Evolutionary conservation across 306 rosid species (phyloP).

Genomic region (Urtica urens): DNA sequence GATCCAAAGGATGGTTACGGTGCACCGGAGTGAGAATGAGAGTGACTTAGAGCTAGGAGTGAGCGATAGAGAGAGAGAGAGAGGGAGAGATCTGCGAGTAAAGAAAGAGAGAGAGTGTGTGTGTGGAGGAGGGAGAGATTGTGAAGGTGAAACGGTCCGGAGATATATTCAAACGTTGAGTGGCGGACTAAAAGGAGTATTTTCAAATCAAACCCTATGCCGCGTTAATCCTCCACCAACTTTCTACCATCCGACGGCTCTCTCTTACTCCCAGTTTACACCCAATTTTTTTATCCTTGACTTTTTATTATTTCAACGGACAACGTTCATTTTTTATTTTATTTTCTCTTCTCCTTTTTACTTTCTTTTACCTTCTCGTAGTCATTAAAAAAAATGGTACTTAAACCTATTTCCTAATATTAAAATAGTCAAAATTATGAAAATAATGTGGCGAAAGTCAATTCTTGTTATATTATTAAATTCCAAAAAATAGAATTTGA

Average conservation of each 20-base stretch:
- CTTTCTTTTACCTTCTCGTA: too few relatives aligned
- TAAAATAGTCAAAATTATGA: too few relatives aligned
- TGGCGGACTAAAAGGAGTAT: conserved; percentile 52
- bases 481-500: too few relatives aligned
- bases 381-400: too few relatives aligned
- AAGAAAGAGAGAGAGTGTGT: not conserved
- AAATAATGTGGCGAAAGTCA: too few relatives aligned
- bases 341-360: too few relatives aligned
- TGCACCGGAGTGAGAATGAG: not conserved
- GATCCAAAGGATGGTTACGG: conserved; percentile 23
- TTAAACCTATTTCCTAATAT: too few relatives aligned
- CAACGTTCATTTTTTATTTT: too few relatives aligned
- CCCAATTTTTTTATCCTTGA: not conserved
- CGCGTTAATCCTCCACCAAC: conserved; percentile 26
- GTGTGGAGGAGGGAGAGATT: not conserved
- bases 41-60: conserved; percentile 18
- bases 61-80: conserved; percentile 1
- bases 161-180: conserved; percentile 61
- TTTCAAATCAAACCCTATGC: conserved; percentile 63
- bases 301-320: conserved; percentile 1
- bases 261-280: conserved; percentile 20
- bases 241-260: conserved; percentile 16
- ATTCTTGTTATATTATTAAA: too few relatives aligned
- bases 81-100: too few relatives aligned
- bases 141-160: conserved; percentile 30